Evolutionary conservation across 2,329 filamentous ascomycete genomes (phyloP), one percentile per base, ranked within the genome.

Genomic region (Phaeosphaeria sp.): DNA sequence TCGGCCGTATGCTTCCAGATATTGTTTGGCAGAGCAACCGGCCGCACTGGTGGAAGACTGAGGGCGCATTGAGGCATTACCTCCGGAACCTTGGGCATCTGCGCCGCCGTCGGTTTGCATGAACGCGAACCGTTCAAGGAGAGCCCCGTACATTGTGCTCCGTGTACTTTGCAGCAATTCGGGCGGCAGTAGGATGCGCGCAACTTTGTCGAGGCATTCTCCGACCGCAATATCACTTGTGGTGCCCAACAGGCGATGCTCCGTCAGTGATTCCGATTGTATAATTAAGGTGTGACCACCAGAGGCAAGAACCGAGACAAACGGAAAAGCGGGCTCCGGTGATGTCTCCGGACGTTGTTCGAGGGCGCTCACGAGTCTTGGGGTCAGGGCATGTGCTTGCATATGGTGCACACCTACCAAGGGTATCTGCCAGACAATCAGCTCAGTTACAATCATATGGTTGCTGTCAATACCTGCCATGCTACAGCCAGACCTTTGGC

Each of bases 381-480:
- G 91, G 18, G 95, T 98, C 61, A 99, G 80, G 18, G 95, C 90
- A 77, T 99, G 95, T 11, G 93, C 95, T 75, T 97, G 93, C 95
- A 99, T 98, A 77, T 99, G 95, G 76, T 99, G 91, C 1, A 97
- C 91, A 0, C 88, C 95, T 1, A 98, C 76, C 30, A 98, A 80
- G 2, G 94, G 93, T 39, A 93, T 84, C 72, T 75, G 44, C 21
- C 18, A 47, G 17, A 42, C n/a, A 3, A 27, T 61, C 46, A 57
- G 62, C 47, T 11, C 11, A 17, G 25, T 40, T 17, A 42, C 20
- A 18, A 44, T 20, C 13, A 30, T 7, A 30, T n/a, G 46, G 24
- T 25, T 8, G 22, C 24, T 13, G 53, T 42, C 13, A 52, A 43
- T 69, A 74, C 70, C 63, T 88, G 84, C 91, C 91, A 96, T 39